Percentiles rank a stretch among this genome's conserved stretches.
Conservation (phyloP, 805 yeast species). For the Teunomyces pallodes region DNA sequence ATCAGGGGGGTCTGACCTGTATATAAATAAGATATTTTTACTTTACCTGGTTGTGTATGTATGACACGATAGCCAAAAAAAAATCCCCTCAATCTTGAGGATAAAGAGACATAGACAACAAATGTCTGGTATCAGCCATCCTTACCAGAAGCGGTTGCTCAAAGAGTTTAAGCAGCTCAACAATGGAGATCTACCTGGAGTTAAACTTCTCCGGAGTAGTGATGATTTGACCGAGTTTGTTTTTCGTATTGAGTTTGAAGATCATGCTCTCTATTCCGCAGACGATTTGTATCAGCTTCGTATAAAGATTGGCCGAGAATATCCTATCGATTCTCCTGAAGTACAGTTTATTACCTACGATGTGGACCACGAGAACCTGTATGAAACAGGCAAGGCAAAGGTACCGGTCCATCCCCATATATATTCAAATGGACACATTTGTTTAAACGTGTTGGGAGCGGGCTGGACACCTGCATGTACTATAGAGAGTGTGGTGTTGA, state of each 20-base stretch:
- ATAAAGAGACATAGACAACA: not conserved
- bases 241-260: slow-evolving; percentile 17
- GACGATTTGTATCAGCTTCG: slow-evolving; percentile 38
- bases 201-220: slow-evolving; percentile 16
- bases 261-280: slow-evolving; percentile 12
- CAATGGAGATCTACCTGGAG: slow-evolving; percentile 18
- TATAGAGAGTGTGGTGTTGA: slow-evolving; percentile 46
- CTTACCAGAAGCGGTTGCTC: slow-evolving; percentile 26
- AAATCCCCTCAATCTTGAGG: not conserved
- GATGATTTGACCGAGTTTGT: slow-evolving; percentile 19
- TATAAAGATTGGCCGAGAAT: slow-evolving; percentile 41
- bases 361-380: slow-evolving; percentile 9
- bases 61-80: not conserved
- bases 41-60: too few species aligned
- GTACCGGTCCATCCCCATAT: slow-evolving; percentile 75
- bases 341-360: slow-evolving; percentile 45
- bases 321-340: slow-evolving; percentile 61
- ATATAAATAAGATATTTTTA: not conserved
- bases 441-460: slow-evolving; percentile 61
- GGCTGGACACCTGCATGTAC: slow-evolving; percentile 69
- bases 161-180: slow-evolving; percentile 24
- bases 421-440: slow-evolving; percentile 76
- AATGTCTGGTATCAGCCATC: slow-evolving; percentile 15
- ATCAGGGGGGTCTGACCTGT: not conserved
- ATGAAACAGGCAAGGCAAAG: not conserved